Conservation (phyloP, 345 rosid genomes). For the Geranium brycei region DNA sequence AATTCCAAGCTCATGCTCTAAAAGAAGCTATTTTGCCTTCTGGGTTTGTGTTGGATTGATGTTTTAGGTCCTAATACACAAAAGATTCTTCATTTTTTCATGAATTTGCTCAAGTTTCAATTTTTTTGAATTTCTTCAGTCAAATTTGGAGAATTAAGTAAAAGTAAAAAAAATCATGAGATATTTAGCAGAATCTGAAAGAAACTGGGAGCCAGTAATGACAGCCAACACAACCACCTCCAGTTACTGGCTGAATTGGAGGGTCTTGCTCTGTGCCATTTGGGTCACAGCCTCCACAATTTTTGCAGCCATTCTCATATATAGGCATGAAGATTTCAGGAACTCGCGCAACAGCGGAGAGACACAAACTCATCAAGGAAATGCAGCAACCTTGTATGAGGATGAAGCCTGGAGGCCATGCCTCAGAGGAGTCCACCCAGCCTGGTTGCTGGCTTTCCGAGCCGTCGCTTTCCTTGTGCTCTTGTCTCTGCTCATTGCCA, state of each 20-base stretch:
- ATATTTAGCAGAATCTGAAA: slow-evolving; percentile 24
- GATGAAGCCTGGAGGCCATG: slow-evolving; percentile 88
- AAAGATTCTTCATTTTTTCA: background rate
- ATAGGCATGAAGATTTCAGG: slow-evolving; percentile 44
- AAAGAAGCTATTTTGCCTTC: background rate
- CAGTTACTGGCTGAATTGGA: slow-evolving; percentile 88
- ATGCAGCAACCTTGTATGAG: slow-evolving; percentile 38
- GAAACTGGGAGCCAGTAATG: slow-evolving; percentile 44
- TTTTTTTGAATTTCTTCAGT: background rate
- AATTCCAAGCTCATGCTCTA: background rate
- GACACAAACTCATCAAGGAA: slow-evolving; percentile 27
- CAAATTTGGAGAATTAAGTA: slow-evolving; percentile 3
- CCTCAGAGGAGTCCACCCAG: slow-evolving; percentile 72
- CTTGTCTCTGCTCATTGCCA: slow-evolving; percentile 32
- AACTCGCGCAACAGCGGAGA: slow-evolving; percentile 1
- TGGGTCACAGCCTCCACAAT: slow-evolving; percentile 33
- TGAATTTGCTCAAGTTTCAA: background rate
- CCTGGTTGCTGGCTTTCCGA: slow-evolving; percentile 81
- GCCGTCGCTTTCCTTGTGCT: slow-evolving; percentile 55
- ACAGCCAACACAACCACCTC: slow-evolving; percentile 44
- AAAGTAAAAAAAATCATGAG: slow-evolving; percentile 22
- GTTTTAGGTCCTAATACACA: background rate
- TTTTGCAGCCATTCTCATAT: slow-evolving; percentile 37
- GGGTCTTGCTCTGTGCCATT: slow-evolving; percentile 57
- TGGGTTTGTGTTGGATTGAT: background rate